Base-by-base conservation (phyloP, 202 grass and related monocot species). In the Elaeis oleifera region DNA sequence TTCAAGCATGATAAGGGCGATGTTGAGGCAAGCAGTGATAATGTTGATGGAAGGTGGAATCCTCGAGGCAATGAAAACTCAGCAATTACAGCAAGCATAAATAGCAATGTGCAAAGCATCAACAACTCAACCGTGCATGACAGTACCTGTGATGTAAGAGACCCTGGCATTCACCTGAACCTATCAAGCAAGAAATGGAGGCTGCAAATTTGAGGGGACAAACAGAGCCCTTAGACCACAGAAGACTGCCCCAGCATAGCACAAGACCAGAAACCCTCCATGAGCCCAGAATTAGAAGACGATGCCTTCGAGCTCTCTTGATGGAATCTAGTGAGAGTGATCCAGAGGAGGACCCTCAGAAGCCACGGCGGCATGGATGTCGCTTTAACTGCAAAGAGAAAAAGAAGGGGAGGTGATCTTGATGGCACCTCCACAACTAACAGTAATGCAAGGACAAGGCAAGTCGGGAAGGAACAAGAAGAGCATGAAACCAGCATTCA, bases 41-140 rank as follows among this genome's bases (percentile, higher is more conserved):
- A 44, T 44, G 9, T 44, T 1, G 9, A 44, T 7, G 39, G n/a
- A 0, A 62, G 56, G 23, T 53, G 17, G 39, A 22, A 0, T 58
- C 51, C 16, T 26, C 5, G 49, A 58, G 72, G 20, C 28, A 31
- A 9, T 1, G 36, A 44, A 44, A 13, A 18, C 6, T 26, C 50
- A 19, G 16, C 50, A 29, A 68, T 80, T 23, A 54, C 73, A 39
- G 13, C 81, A 18, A 89, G 82, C 69, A 74, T 96, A 50, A 96
- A 96, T 63, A 96, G 76, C 73, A 90, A 96, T 54, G 81, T 96
- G 53, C 87, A 90, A 68, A 85, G 60, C 39, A 83, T 90, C 75
- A 96, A 90, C 71, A 96, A 96, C 79, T 96, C 91, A 14, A 28
- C 86, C 3, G 65, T 96, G 64, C 84, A 96, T 18, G 73, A 58